Percentiles rank a stretch among this genome's conserved stretches.
Evolutionary conservation across 2,329 filamentous ascomycete genomes (phyloP).

Genomic region (Curvularia sp.): DNA sequence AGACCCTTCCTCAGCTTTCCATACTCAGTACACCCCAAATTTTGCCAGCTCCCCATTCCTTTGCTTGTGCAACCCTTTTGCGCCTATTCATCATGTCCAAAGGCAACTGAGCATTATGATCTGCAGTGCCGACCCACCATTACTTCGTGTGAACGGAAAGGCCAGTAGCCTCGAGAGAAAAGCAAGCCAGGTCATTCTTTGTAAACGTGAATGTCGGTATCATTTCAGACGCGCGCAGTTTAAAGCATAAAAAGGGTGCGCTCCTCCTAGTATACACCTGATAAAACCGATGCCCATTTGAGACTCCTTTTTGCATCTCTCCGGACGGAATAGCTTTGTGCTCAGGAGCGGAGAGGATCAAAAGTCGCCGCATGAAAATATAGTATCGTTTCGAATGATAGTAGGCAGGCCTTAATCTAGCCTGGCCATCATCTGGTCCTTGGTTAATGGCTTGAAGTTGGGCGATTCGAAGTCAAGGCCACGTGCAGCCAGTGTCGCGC

Average conservation of each 20-base stretch:
- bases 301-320: conserved; percentile 48
- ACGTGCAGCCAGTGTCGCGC: conserved; percentile 73
- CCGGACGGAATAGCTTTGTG: conserved; percentile 41
- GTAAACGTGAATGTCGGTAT: conserved; percentile 47
- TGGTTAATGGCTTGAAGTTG: conserved; percentile 87
- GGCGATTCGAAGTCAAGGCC: conserved; percentile 83
- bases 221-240: conserved; percentile 51
- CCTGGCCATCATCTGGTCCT: conserved; percentile 97
- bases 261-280: conserved; percentile 45
- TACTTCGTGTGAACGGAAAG: conserved; percentile 38
- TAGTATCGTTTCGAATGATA: conserved; percentile 53
- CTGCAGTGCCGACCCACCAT: conserved; percentile 42
- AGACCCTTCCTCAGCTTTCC: conserved; percentile 41
- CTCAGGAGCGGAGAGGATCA: conserved; percentile 43
- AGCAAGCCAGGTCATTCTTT: conserved; percentile 47
- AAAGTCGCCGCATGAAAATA: conserved; percentile 49
- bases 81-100: conserved; percentile 38
- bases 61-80: conserved; percentile 39
- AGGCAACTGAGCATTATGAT: conserved; percentile 45
- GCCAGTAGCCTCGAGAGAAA: conserved; percentile 41
- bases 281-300: conserved; percentile 47
- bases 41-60: conserved; percentile 42
- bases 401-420: conserved; percentile 70
- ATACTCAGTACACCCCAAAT: conserved; percentile 36
- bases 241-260: conserved; percentile 46